A percentile compares a stretch with the other conserved stretches of the same genome.
These are phyloP conservation scores for Pseudomassariella vexata DNA, from an alignment of 2,329 filamentous ascomycete genomes.

Conservation along the genomic window DNA sequence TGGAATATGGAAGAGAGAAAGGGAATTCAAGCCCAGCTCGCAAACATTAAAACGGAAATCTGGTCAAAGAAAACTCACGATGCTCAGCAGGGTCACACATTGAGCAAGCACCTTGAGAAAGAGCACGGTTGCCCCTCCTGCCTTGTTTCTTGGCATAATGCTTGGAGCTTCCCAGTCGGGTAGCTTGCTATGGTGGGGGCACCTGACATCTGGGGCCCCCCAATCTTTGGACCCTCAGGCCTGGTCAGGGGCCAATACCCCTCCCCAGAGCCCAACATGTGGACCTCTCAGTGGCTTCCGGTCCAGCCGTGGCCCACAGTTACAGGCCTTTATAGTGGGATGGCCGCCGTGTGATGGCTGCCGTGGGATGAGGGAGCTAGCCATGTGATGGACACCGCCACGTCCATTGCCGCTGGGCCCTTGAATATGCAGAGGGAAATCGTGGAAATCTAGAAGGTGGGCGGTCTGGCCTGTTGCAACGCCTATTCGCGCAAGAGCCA, in stretches of 20 bases:
- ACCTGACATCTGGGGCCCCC: no score
- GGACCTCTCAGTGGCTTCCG: background rate
- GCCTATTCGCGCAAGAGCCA: background rate
- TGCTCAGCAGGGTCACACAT: no score
- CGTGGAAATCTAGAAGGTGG: constrained; percentile 2
- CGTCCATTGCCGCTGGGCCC: background rate
- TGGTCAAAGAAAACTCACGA: no score
- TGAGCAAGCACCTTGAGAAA: no score
- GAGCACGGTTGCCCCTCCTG: no score
- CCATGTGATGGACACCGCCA: constrained; percentile 3
- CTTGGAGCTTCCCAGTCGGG: no score
- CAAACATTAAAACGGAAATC: no score
- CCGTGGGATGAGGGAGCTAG: no score
- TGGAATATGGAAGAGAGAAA: no score
- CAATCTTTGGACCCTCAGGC: background rate
- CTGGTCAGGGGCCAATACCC: background rate
- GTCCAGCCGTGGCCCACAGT: background rate
- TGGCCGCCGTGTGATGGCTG: constrained; percentile 2
- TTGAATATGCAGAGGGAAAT: constrained; percentile 1
- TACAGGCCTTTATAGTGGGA: constrained; percentile 4
- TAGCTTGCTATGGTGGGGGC: no score
- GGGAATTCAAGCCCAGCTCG: no score
- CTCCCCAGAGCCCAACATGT: background rate
- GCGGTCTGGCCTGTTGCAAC: background rate
- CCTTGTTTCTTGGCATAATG: no score